Evolutionary conservation across 768 basidiomycete genomes (phyloP).

Genomic region (Boletus rufocinnamomeus): DNA sequence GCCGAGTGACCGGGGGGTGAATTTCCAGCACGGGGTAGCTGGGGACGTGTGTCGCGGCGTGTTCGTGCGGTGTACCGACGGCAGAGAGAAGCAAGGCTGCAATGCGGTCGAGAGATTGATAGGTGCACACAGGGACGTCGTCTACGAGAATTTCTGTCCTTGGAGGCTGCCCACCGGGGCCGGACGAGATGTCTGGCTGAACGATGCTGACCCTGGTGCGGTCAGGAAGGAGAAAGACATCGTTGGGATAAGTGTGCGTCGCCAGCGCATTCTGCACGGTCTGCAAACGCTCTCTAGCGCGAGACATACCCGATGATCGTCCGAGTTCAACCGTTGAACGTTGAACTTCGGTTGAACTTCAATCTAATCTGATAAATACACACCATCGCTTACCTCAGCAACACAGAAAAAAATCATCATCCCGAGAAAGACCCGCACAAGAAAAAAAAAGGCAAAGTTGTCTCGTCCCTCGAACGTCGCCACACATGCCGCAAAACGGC

Average conservation of each 20-base stretch:
- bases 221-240: slow-evolving; percentile 19
- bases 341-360: no score
- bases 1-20: neutral
- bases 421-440: neutral
- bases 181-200: neutral
- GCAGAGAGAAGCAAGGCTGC: slow-evolving; percentile 19
- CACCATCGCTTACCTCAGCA: slow-evolving; percentile 13
- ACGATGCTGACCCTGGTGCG: slow-evolving; percentile 9
- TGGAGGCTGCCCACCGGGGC: no score
- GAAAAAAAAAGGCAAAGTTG: neutral
- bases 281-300: slow-evolving; percentile 5
- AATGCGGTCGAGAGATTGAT: slow-evolving; percentile 10
- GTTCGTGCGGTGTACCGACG: slow-evolving; percentile 23
- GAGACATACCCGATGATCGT: slow-evolving; percentile 7
- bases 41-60: slow-evolving; percentile 22
- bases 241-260: neutral
- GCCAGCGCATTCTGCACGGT: slow-evolving; percentile 17
- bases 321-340: neutral
- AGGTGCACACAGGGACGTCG: slow-evolving; percentile 14
- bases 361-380: slow-evolving; percentile 16
- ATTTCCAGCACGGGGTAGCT: slow-evolving; percentile 24
- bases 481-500: slow-evolving; percentile 44
- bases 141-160: slow-evolving; percentile 11
- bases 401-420: no score
- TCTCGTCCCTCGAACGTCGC: neutral